Evolutionary conservation across 164 flowering plant genomes (phyloP).

Genomic region (Brasenia schreberi): DNA sequence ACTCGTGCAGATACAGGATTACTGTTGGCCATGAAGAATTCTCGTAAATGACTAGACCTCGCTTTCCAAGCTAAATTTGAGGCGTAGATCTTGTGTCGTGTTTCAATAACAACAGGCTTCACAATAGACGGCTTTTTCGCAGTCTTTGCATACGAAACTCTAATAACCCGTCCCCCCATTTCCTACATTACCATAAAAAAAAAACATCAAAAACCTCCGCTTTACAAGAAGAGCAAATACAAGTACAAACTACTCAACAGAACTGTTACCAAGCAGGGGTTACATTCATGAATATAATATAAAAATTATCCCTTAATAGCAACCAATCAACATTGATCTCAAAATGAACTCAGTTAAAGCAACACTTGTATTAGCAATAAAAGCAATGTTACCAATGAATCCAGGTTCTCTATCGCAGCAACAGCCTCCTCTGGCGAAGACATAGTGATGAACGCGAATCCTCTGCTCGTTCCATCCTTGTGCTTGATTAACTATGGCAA

Average conservation of each 20-base stretch:
- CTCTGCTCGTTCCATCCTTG: conserved; percentile 54
- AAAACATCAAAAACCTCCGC: background rate
- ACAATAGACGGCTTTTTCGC: conserved; percentile 50
- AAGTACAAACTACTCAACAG: background rate
- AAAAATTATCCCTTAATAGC: background rate
- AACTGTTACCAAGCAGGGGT: background rate
- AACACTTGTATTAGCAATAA: background rate
- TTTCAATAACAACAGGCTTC: conserved; percentile 32
- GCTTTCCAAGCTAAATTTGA: conserved; percentile 88
- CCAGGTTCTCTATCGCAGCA: conserved; percentile 52
- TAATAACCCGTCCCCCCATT: conserved; percentile 55
- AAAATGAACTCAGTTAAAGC: background rate
- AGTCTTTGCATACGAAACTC: conserved; percentile 57
- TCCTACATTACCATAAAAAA: conserved; percentile 37
- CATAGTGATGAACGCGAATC: conserved; percentile 79
- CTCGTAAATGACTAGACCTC: conserved; percentile 60
- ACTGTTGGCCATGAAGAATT: conserved; percentile 40
- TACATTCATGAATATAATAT: too few relatives aligned
- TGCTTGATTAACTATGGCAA: conserved; percentile 53
- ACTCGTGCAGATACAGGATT: conserved; percentile 62
- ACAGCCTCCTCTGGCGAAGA: conserved; percentile 50
- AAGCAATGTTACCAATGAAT: conserved; percentile 38
- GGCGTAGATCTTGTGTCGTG: conserved; percentile 56
- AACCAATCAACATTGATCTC: background rate
- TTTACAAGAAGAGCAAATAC: background rate